Percentiles rank a stretch among this genome's conserved stretches.
phyloP scores from a whole-genome alignment of 805 yeast genomes.

The Debaryomyces castellii region DNA sequence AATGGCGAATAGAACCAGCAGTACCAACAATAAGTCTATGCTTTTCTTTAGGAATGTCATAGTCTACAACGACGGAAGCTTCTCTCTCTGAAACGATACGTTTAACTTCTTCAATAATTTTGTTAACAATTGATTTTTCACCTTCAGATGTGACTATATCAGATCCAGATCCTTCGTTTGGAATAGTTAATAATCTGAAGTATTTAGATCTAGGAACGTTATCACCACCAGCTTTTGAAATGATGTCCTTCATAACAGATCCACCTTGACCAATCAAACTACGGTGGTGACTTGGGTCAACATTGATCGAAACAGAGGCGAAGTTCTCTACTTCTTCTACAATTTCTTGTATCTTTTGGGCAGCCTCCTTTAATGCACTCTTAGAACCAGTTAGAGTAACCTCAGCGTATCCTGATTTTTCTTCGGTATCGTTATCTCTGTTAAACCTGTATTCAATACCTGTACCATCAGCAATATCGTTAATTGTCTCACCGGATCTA shows the following conservation, averaged over 20 bases:
- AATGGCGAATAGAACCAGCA: slow-evolving; percentile 71
- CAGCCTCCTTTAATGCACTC: slow-evolving; percentile 71
- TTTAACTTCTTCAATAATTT: slow-evolving; percentile 61
- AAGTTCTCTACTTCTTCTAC: slow-evolving; percentile 65
- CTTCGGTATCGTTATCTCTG: slow-evolving; percentile 44
- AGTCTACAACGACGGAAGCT: slow-evolving; percentile 50
- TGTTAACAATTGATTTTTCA: slow-evolving; percentile 68
- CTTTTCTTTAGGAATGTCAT: slow-evolving; percentile 66
- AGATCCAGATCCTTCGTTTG: slow-evolving; percentile 62
- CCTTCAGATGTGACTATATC: slow-evolving; percentile 68
- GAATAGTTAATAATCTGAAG: slow-evolving; percentile 63
- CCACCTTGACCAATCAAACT: slow-evolving; percentile 80
- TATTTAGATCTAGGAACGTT: slow-evolving; percentile 41
- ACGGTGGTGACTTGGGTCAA: slow-evolving; percentile 73
- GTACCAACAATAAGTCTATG: slow-evolving; percentile 81
- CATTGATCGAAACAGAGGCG: slow-evolving; percentile 56
- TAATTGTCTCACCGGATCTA: slow-evolving; percentile 79
- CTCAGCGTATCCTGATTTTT: slow-evolving; percentile 52
- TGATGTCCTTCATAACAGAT: slow-evolving; percentile 67
- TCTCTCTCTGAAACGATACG: slow-evolving; percentile 65
- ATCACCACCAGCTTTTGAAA: slow-evolving; percentile 73
- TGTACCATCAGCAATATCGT: slow-evolving; percentile 69
- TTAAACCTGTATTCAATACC: slow-evolving; percentile 56
- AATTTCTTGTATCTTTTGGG: slow-evolving; percentile 57
- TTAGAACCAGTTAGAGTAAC: slow-evolving; percentile 78